Evolutionary conservation across 2,329 filamentous ascomycete genomes (phyloP).

Genomic region (Fonsecaea nubica): DNA sequence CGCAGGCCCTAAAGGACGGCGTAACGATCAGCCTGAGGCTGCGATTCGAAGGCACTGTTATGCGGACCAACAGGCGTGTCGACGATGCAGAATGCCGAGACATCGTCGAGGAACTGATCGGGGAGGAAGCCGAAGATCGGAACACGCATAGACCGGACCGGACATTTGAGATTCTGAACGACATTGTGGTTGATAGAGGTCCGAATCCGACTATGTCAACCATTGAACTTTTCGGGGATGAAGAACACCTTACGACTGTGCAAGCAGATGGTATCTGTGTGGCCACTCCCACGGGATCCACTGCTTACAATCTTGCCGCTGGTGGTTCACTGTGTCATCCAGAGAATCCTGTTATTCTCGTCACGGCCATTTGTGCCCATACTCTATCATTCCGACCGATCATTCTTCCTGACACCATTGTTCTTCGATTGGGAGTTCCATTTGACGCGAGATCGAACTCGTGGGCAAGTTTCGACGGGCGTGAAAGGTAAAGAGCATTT

Average conservation of each 20-base stretch:
- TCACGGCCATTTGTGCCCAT: constrained; percentile 93
- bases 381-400: constrained; percentile 96
- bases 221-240: constrained; percentile 90
- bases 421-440: constrained; percentile 89
- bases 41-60: constrained; percentile 90
- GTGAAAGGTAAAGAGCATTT: constrained; percentile 67
- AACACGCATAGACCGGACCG: constrained; percentile 84
- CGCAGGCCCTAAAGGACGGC: constrained; percentile 76
- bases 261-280: constrained; percentile 93
- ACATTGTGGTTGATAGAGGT: constrained; percentile 93
- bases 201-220: constrained; percentile 94
- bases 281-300: constrained; percentile 91
- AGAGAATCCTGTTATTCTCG: constrained; percentile 93
- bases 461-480: constrained; percentile 98
- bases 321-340: constrained; percentile 96
- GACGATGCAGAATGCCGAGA: constrained; percentile 60
- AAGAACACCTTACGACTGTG: constrained; percentile 93
- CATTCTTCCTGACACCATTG: constrained; percentile 93
- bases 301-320: constrained; percentile 92
- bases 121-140: constrained; percentile 81
- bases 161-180: constrained; percentile 90
- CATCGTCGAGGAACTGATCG: constrained; percentile 87
- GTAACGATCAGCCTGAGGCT: constrained; percentile 86
- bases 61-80: constrained; percentile 69
- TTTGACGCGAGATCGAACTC: constrained; percentile 87